Percentiles rank a stretch among this genome's conserved stretches.
These are phyloP conservation scores for Drechslerella dactyloides DNA, from an alignment of 2,329 filamentous ascomycete genomes.

Conservation along the genomic window DNA sequence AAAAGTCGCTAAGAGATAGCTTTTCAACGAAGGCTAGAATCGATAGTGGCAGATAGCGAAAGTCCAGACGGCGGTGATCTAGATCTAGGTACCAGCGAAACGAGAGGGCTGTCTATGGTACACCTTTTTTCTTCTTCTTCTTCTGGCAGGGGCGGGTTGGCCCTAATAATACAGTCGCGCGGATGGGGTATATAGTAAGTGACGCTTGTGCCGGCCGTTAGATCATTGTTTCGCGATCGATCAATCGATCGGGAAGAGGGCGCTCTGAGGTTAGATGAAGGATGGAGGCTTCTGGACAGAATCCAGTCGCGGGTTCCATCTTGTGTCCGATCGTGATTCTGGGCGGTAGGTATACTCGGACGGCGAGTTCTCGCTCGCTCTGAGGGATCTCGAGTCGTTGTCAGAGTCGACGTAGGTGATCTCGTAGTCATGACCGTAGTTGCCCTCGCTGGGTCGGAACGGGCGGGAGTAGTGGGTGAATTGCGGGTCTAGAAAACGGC, in stretches of 20 bases:
- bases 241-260: neutral
- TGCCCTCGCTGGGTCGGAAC: constrained; percentile 29
- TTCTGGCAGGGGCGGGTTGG: neutral
- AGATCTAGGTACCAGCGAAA: constrained; percentile 4
- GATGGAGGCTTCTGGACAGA: constrained; percentile 40
- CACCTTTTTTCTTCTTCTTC: neutral
- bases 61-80: constrained; percentile 3
- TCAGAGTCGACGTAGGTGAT: constrained; percentile 42
- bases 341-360: constrained; percentile 43
- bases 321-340: constrained; percentile 39
- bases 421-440: constrained; percentile 42
- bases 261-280: constrained; percentile 22
- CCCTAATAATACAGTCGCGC: constrained; percentile 7
- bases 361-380: constrained; percentile 41
- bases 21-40: constrained; percentile 1
- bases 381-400: constrained; percentile 44
- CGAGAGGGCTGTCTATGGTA: constrained; percentile 10
- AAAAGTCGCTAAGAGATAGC: constrained; percentile 7
- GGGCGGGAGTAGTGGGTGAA: constrained; percentile 44
- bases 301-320: constrained; percentile 43
- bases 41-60: neutral
- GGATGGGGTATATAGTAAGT: neutral
- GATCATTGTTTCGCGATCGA: neutral
- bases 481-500: constrained; percentile 31
- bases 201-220: neutral